phyloP scores from a whole-genome alignment of 495 filamentous ascomycete species.

The Sporormia fimetaria region DNA sequence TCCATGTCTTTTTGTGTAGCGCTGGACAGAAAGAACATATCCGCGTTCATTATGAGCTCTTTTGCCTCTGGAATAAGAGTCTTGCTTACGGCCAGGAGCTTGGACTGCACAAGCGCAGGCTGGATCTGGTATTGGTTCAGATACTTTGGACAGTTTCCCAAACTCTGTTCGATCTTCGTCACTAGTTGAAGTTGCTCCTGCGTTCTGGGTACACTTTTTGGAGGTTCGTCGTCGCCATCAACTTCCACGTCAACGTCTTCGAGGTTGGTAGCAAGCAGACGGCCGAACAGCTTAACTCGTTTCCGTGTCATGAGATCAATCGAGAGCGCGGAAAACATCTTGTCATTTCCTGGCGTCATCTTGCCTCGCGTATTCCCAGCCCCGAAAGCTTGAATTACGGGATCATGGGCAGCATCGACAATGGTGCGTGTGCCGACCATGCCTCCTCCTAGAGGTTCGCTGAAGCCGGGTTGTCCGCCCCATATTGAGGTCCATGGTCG shows the following conservation, averaged over 20 bases:
- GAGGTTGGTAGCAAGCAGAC: conserved; percentile 48
- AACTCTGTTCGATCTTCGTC: conserved; percentile 53
- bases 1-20: conserved; percentile 60
- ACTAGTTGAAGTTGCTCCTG: conserved; percentile 52
- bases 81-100: conserved; percentile 39
- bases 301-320: conserved; percentile 56
- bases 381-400: conserved; percentile 48
- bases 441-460: conserved; percentile 42
- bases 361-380: conserved; percentile 34
- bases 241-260: conserved; percentile 24
- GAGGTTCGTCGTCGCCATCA: conserved; percentile 22
- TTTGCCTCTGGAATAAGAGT: conserved; percentile 40
- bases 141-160: conserved; percentile 77
- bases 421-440: conserved; percentile 49
- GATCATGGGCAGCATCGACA: conserved; percentile 50
- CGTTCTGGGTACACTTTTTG: conserved; percentile 23
- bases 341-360: conserved; percentile 32
- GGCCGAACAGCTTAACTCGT: conserved; percentile 57
- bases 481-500: conserved; percentile 64
- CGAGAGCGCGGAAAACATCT: conserved; percentile 48
- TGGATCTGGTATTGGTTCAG: conserved; percentile 58
- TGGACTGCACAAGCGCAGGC: conserved; percentile 42
- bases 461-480: conserved; percentile 60
- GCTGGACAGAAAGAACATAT: conserved; percentile 66
- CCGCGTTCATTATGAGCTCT: conserved; percentile 49